phyloP scores from a whole-genome alignment of 176 grass and related monocot species.

The Saccharum officinarum region DNA sequence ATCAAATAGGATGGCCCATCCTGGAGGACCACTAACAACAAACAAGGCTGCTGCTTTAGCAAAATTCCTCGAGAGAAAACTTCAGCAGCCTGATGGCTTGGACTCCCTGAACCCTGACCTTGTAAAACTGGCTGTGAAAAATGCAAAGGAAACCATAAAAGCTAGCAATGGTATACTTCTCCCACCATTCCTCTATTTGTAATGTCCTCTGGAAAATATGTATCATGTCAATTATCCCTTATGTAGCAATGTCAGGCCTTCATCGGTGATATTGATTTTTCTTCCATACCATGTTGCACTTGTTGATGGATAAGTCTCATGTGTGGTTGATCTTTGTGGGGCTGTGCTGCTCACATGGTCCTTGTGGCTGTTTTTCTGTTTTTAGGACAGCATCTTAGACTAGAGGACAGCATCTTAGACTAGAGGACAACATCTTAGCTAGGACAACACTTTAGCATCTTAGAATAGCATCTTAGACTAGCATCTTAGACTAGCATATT shows the following conservation, averaged over 20 bases:
- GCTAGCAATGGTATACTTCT: slow-evolving; percentile 59
- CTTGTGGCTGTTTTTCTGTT: no score
- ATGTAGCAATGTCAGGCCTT: background rate
- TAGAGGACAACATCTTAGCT: no score
- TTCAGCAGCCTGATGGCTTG: slow-evolving; percentile 86
- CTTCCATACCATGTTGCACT: slow-evolving; percentile 6
- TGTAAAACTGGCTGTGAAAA: slow-evolving; percentile 79
- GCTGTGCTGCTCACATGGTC: no score
- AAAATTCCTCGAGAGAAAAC: slow-evolving; percentile 97
- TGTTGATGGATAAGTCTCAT: no score
- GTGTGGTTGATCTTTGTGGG: no score
- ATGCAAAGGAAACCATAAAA: slow-evolving; percentile 78
- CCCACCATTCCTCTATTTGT: background rate
- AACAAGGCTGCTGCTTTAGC: slow-evolving; percentile 98
- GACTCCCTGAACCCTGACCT: slow-evolving; percentile 77
- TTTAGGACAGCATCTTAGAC: no score
- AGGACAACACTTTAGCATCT: no score
- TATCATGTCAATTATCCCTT: background rate
- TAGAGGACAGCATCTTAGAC: no score
- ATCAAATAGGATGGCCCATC: slow-evolving; percentile 76
- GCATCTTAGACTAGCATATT: no score
- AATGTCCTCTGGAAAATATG: background rate
- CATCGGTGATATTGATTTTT: background rate
- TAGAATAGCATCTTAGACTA: no score
- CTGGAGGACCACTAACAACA: slow-evolving; percentile 84